Evolutionary conservation across 768 basidiomycete genomes (phyloP).

Genomic region (Russula dissimulans): DNA sequence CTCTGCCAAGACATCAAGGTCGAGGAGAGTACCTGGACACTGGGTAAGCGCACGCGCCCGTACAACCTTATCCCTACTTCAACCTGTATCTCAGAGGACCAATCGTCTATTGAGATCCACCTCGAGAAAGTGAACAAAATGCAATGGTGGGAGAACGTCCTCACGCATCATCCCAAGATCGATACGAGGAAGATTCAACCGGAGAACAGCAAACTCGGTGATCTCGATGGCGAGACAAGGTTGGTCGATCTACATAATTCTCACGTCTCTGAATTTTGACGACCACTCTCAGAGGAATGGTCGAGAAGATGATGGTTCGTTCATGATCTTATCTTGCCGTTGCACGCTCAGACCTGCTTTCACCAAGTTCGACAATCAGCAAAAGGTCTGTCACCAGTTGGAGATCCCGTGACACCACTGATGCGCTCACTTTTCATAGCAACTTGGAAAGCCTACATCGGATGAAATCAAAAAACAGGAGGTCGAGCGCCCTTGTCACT

Average conservation of each 20-base stretch:
- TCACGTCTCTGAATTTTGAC: neutral
- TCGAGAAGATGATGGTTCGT: slow-evolving; percentile 99
- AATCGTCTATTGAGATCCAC: slow-evolving; percentile 59
- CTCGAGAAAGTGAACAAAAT: slow-evolving; percentile 82
- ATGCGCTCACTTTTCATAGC: slow-evolving; percentile 35
- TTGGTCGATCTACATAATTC: slow-evolving; percentile 22
- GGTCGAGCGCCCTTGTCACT: slow-evolving; percentile 29
- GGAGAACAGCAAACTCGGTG: slow-evolving; percentile 89
- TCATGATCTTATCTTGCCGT: slow-evolving; percentile 3
- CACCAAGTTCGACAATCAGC: slow-evolving; percentile 65
- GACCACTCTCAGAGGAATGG: slow-evolving; percentile 64
- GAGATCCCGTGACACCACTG: neutral
- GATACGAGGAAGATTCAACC: slow-evolving; percentile 95
- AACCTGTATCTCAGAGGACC: slow-evolving; percentile 52
- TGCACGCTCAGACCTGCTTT: neutral
- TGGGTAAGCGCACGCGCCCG: slow-evolving; percentile 47
- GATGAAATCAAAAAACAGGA: slow-evolving; percentile 92
- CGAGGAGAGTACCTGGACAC: slow-evolving; percentile 95
- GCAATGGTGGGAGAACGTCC: slow-evolving; percentile 97
- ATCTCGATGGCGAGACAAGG: slow-evolving; percentile 94
- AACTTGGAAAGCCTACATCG: slow-evolving; percentile 93
- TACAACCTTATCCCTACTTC: neutral
- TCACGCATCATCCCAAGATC: slow-evolving; percentile 93
- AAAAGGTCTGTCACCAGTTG: slow-evolving; percentile 41
- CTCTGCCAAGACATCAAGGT: slow-evolving; percentile 90